Evolutionary conservation across 2,329 filamentous ascomycete genomes (phyloP).

Genomic region (Beauveria rudraprayagi): DNA sequence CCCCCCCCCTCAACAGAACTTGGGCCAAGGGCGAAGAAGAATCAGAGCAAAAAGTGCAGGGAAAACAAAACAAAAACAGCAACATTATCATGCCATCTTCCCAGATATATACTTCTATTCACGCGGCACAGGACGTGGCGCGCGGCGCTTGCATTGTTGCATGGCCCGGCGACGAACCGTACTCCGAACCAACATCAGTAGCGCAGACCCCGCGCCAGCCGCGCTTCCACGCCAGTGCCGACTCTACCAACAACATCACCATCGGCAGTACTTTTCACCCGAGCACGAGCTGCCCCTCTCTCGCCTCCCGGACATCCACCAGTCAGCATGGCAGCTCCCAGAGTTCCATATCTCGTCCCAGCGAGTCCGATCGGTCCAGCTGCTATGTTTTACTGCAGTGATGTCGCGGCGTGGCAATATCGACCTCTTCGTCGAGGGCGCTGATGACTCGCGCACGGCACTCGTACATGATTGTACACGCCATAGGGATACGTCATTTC

Average conservation of each 20-base stretch:
- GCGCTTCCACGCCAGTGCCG: background rate
- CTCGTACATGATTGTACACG: background rate
- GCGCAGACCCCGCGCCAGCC: background rate
- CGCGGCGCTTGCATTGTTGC: conserved; percentile 21
- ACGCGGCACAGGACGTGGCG: conserved; percentile 18
- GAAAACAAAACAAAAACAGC: background rate
- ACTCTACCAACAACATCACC: background rate
- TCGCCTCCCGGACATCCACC: background rate
- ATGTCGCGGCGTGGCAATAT: background rate
- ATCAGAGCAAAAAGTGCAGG: background rate
- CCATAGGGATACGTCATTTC: background rate
- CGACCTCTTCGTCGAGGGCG: background rate
- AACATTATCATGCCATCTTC: background rate
- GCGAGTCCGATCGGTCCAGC: background rate
- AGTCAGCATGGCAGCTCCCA: background rate
- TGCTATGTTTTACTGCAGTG: background rate
- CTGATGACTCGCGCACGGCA: background rate
- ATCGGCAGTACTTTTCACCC: background rate
- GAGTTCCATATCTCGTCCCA: background rate
- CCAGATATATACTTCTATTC: conserved; percentile 17
- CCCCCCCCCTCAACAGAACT: too few species aligned
- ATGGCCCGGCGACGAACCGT: conserved; percentile 22
- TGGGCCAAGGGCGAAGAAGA: too few species aligned
- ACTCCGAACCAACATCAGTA: conserved; percentile 2
- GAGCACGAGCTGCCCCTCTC: background rate